These are phyloP conservation scores for Biscogniauxia mediterranea DNA, from an alignment of 2,329 filamentous ascomycete genomes.

Conservation along the genomic window DNA sequence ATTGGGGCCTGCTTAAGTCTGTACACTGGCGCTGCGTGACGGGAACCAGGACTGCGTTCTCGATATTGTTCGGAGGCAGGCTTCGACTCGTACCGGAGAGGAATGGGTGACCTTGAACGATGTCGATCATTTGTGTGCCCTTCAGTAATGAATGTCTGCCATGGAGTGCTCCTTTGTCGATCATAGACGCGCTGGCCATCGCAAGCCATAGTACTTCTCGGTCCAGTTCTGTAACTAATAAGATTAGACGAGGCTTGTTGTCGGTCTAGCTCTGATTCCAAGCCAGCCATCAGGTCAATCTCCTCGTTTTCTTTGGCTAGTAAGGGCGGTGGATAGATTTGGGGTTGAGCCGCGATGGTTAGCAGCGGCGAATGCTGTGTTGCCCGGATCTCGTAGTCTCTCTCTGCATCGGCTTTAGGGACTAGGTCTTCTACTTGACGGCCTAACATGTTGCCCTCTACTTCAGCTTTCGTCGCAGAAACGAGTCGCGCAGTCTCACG, in stretches of 20 bases:
- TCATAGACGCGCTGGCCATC: slow-evolving; percentile 13
- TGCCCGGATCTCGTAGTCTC: not conserved
- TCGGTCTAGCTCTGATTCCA: slow-evolving; percentile 26
- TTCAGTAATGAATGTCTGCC: slow-evolving; percentile 18
- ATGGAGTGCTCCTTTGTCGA: slow-evolving; percentile 11
- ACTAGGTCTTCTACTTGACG: not conserved
- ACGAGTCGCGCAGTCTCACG: slow-evolving; percentile 25
- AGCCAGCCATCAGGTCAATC: slow-evolving; percentile 27
- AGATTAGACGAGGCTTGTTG: slow-evolving; percentile 12
- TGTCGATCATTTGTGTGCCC: slow-evolving; percentile 23
- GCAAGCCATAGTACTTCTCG: not conserved
- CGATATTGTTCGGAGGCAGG: slow-evolving; percentile 28
- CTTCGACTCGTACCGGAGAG: slow-evolving; percentile 28
- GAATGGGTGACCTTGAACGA: slow-evolving; percentile 35
- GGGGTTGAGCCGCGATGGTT: not conserved
- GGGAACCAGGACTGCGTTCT: slow-evolving; percentile 30
- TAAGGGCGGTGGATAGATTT: not conserved
- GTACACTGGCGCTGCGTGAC: slow-evolving; percentile 29
- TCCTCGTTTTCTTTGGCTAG: slow-evolving; percentile 13
- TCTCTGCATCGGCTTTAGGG: not conserved
- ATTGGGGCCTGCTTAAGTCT: slow-evolving; percentile 26
- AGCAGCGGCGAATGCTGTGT: not conserved
- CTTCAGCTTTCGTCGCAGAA: slow-evolving; percentile 18
- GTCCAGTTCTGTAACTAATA: slow-evolving; percentile 2
- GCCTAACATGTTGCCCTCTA: not conserved